These are phyloP conservation scores for Xanthoparmelia taractica DNA, from an alignment of 495 filamentous ascomycete species.

Conservation along the genomic window DNA sequence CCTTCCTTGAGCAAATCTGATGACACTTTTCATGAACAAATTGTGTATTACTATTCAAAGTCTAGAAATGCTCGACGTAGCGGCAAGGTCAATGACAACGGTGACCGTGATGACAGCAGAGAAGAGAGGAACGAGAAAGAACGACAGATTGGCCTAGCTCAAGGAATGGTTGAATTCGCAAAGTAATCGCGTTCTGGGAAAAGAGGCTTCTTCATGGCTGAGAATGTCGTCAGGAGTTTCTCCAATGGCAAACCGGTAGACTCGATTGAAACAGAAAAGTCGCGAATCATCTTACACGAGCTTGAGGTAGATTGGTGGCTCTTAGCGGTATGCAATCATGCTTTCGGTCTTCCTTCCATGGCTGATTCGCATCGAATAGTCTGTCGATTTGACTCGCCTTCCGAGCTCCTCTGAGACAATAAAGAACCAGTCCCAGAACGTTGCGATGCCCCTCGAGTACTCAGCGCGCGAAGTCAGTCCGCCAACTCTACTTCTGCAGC, in stretches of 20 bases:
- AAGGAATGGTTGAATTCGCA: slow-evolving; percentile 93
- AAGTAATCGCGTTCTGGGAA: slow-evolving; percentile 40
- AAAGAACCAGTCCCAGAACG: slow-evolving; percentile 22
- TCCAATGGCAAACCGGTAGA: slow-evolving; percentile 67
- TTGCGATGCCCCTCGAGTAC: slow-evolving; percentile 53
- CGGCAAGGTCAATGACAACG: slow-evolving; percentile 30
- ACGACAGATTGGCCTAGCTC: slow-evolving; percentile 91
- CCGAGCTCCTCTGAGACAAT: slow-evolving; percentile 27
- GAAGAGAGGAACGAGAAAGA: slow-evolving; percentile 73
- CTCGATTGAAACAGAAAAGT: slow-evolving; percentile 83
- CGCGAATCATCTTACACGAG: slow-evolving; percentile 74
- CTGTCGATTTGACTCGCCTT: slow-evolving; percentile 63
- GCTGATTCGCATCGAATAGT: slow-evolving; percentile 40
- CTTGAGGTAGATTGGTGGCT: slow-evolving; percentile 92
- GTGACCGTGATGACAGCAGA: slow-evolving; percentile 37
- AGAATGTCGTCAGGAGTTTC: slow-evolving; percentile 54
- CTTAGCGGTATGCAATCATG: slow-evolving; percentile 55
- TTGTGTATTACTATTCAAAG: slow-evolving; percentile 80
- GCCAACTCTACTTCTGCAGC: slow-evolving; percentile 65
- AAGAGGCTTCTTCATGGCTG: slow-evolving; percentile 7
- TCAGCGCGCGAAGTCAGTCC: slow-evolving; percentile 84
- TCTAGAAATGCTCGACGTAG: slow-evolving; percentile 27
- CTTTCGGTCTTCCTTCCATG: not conserved
- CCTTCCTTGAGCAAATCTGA: slow-evolving; percentile 80
- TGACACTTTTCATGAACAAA: slow-evolving; percentile 80